Base-by-base conservation (phyloP, 129 eudicot genomes). In the Rutidosis leptorrhynchoides region DNA sequence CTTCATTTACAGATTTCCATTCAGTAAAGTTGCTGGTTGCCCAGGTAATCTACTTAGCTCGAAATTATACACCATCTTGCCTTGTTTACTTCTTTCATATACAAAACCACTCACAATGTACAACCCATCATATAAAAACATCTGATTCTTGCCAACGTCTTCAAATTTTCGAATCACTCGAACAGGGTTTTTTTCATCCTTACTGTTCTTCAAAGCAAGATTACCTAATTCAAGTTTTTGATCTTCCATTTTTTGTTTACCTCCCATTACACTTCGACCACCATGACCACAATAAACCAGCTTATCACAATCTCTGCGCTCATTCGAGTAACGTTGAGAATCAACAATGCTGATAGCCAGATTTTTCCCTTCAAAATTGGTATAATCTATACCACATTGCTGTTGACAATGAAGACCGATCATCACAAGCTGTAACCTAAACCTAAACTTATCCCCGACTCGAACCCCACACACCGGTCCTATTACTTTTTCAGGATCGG, bases 221-320 rank as follows among this genome's bases (percentile, higher is more conserved):
- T 82, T 82, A 17, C 81, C 83, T 57, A 67, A 49, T 23, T 59
- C 48, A 11, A 78, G 75, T 62, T 74, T 74, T 28, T 82, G 86
- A 46, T 82, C 83, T 55, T 74, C 78, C 0, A 56, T 64, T 29
- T n/a, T 52, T 2, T 2, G 23, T 32, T 5, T 73, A 40, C 4
- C 5, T 30, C 65, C 71, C 20, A 32, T 51, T 12, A 64, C 55
- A 1, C 15, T 20, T 22, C 1, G 23, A 58, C 96, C 92, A 29
- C 96, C 93, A n/a, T 88, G 83, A 29, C 96, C 93, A 14, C 68
- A 53, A 70, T 82, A 85, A 1, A 61, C 49, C 21, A 88, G 46
- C 22, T 48, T 77, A 49, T 78, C 85, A 26, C 65, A 10, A 3
- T 61, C 61, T 28, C 29, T 65, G 9, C 71, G 52, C 25, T 46